Base-by-base conservation (phyloP, 768 basidiomycete species). In the Dacryopinax primogenitus region DNA sequence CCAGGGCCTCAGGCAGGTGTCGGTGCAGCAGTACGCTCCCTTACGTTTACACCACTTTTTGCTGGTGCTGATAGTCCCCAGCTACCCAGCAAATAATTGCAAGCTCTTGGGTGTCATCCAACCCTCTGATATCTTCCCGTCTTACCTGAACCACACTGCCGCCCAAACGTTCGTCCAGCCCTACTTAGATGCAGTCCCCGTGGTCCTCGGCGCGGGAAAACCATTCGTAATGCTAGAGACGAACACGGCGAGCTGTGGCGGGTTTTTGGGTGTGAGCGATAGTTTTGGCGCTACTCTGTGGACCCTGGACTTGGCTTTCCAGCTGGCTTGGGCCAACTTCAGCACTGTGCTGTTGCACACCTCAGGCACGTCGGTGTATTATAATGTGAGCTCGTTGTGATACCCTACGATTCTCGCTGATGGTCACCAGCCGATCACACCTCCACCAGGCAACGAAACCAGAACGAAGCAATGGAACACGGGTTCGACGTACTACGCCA, bases 401-500 rank as follows among this genome's bases (percentile, higher is more conserved):
- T 30, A 18, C 16, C 36, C 28, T 62, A 0, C 26, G 30, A n/a
- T 45, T 37, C 63, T 12, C 35, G 23, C 34, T 65, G 44, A 37
- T 33, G 13, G 62, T 58, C 32, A 33, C 32, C 63, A 81, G 79
- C 80, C 81, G 37, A 82, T 83, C 73, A 82, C 81, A 68, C 81
- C 82, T 0, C 81, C 81, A 1, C 81, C 80, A 6, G 76, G 76
- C 11, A 86, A 85, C 68, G 78, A 83, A 68, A 80, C 83, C 0
- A 68, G 76, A 0, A 83, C 78, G 73, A 80, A 80, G 66, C 77
- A 86, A 73, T 91, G 88, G 88, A 86, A 86, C 1, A 78, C 87
- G 37, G 87, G 87, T 1, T 81, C 86, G 0, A 75, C 86, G 47
- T 90, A 87, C 76, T 92, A 91, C 74, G 80, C 89, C 0, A 79